Evolutionary conservation across 768 basidiomycete species (phyloP), one percentile per base, ranked within the genome.

Genomic region (Grammothele lineata): DNA sequence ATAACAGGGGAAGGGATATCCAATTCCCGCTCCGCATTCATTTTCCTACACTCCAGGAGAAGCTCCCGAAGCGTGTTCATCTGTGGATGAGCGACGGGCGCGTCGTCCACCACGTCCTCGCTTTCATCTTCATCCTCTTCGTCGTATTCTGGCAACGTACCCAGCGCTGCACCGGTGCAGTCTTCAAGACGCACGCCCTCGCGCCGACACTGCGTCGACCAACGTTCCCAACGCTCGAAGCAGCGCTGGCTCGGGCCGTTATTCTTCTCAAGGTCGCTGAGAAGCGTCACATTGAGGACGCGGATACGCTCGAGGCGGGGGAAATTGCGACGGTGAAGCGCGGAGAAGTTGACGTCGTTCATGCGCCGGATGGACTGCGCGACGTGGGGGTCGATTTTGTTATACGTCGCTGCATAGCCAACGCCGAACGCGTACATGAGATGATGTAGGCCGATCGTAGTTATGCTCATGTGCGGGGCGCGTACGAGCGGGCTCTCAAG

Each of bases 401-500:
- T 65, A 53, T 69, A 69, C 22, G 62, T 67, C 15, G 71, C 75
- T 3, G 73, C 75, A 35, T 66, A 70, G 23, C 80, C 82, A 6
- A 80, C 81, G 1, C 83, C 83, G 56, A 89, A 89, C 0, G 87
- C 84, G 50, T 81, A 74, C 43, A 73, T 64, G 9, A 87, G 72
- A 8, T 85, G 83, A 55, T 89, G 83, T 14, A 86, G 70, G 0
- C 87, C 87, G 24, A 89, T 76, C 32, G 77, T 74, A 0, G 61
- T 71, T 51, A 89, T 76, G 34, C 74, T 74, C 9, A 64, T 58
- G 50, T 84, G 86, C 3, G 85, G 82, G 9, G 66, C 67, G 45
- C 71, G 68, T 9, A 74, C 72, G 8, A 83, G 63, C 24, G 63
- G 59, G 19, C 43, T 48, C 49, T 66, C 61, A 4, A 59, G 61